phyloP scores from a whole-genome alignment of 257 asterid species.

The Coffea canephora region DNA sequence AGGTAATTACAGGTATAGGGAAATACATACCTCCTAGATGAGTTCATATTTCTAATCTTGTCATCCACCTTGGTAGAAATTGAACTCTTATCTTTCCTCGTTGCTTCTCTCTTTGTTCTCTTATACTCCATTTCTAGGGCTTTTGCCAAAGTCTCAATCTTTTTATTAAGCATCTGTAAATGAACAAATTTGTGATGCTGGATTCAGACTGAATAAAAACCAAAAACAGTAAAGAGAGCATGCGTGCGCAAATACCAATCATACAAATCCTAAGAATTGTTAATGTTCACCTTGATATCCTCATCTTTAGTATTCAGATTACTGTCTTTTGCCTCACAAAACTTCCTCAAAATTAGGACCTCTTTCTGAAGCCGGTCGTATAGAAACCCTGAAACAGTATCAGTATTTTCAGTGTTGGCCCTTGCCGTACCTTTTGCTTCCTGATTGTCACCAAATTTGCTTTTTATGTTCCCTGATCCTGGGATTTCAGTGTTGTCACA shows the following conservation, averaged over 20 bases:
- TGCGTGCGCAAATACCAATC: neutral
- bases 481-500: constrained; percentile 22
- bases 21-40: constrained; percentile 42
- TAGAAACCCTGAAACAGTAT: constrained; percentile 71
- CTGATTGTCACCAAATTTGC: constrained; percentile 20
- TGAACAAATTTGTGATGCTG: neutral
- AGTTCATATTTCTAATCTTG: constrained; percentile 37
- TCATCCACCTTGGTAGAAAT: constrained; percentile 32
- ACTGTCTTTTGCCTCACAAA: constrained; percentile 49
- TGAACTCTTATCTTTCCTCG: constrained; percentile 50
- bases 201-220: neutral
- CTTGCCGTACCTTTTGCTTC: constrained; percentile 30
- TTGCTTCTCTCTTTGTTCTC: constrained; percentile 68
- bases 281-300: constrained; percentile 56
- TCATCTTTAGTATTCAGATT: constrained; percentile 64
- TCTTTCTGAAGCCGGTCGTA: constrained; percentile 91
- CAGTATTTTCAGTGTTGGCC: constrained; percentile 36
- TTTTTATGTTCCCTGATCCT: constrained; percentile 30
- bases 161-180: constrained; percentile 63
- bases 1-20: neutral
- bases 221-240: neutral
- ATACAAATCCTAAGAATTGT: neutral
- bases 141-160: constrained; percentile 57
- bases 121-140: constrained; percentile 64
- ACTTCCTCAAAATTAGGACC: constrained; percentile 65